Evolutionary conservation across 129 eudicot species (phyloP), one percentile per base, ranked within the genome.

Genomic region (Tanacetum coccineum): DNA sequence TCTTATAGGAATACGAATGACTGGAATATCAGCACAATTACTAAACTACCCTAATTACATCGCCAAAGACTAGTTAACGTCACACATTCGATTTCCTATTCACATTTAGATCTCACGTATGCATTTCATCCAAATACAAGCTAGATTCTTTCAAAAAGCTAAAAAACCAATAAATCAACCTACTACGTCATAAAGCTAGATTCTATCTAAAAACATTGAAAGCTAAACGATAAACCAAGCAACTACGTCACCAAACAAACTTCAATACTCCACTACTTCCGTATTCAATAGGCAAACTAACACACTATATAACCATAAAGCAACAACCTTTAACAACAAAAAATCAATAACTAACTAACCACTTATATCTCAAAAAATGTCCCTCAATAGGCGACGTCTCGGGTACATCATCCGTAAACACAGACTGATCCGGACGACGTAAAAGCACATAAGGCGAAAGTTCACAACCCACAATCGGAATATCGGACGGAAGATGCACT

Each of bases 401-500:
- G 0, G 91, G 76, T 2, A 85, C 81, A 81, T 88, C 92, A 8
- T 85, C 92, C 39, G 81, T 80, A 9, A 62, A 50, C 2, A 81
- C 77, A 25, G 87, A 39, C 79, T 78, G 75, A 49, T 84, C 87
- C 2, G 86, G 81, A 11, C 90, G 85, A 17, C 83, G 74, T 48
- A 84, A 49, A 22, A 87, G 81, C 8, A 87, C 95, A 46, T 87
- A 87, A 0, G 90, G 95, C 30, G 91, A 76, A 57, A 87, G 83
- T 70, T 87, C 91, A 56, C 91, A 81, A 51, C 95, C 95, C 49
- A 87, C 95, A 55, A 87, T 87, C 51, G 95, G 95, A 76, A 87
- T 87, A 53, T 87, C 95, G 73, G 95, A 87, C 80, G 95, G 95
- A 10, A 87, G 87, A 66, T 87, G 87, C 66, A 87, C 90, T 67